phyloP scores from a whole-genome alignment of 768 basidiomycete species.

The Mycena floridula region DNA sequence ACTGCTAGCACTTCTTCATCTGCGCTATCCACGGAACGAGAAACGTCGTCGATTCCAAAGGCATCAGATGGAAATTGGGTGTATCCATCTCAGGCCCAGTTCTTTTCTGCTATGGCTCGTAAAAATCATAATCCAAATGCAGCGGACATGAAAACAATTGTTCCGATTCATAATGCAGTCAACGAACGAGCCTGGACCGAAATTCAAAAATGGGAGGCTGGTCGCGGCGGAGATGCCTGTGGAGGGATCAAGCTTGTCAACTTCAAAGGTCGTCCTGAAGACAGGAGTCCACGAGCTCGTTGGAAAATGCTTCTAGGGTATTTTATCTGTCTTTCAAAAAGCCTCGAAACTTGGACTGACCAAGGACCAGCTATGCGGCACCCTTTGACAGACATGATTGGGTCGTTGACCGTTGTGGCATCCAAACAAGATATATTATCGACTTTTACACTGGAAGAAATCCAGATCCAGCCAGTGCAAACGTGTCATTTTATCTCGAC shows the following conservation, averaged over 20 bases:
- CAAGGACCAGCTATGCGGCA: conserved; percentile 78
- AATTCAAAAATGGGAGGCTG: conserved; percentile 76
- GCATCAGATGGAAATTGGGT: conserved; percentile 77
- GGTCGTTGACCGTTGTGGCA: conserved; percentile 91
- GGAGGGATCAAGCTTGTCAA: conserved; percentile 78
- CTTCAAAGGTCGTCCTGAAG: conserved; percentile 84
- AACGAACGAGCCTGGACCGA: conserved; percentile 91
- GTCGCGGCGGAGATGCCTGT: conserved; percentile 76
- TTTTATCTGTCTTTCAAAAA: conserved; percentile 23
- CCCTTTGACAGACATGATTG: conserved; percentile 99
- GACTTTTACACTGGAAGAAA: conserved; percentile 92
- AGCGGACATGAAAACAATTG: conserved; percentile 90
- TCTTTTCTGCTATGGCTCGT: conserved; percentile 93
- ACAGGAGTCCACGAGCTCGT: conserved; percentile 76
- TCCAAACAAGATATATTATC: conserved; percentile 87
- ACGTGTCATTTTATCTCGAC: conserved; percentile 88
- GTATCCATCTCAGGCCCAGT: conserved; percentile 97
- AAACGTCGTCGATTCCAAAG: conserved; percentile 85
- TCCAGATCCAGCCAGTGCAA: conserved; percentile 34
- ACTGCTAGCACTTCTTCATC: conserved; percentile 15
- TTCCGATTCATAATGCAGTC: conserved; percentile 98
- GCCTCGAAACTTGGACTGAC: background rate
- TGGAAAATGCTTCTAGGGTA: conserved; percentile 85
- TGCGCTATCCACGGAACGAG: conserved; percentile 64
- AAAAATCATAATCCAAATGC: conserved; percentile 88